These are phyloP conservation scores for Cicer pinnatifidum DNA, from an alignment of 306 rosid genomes.

Conservation along the genomic window DNA sequence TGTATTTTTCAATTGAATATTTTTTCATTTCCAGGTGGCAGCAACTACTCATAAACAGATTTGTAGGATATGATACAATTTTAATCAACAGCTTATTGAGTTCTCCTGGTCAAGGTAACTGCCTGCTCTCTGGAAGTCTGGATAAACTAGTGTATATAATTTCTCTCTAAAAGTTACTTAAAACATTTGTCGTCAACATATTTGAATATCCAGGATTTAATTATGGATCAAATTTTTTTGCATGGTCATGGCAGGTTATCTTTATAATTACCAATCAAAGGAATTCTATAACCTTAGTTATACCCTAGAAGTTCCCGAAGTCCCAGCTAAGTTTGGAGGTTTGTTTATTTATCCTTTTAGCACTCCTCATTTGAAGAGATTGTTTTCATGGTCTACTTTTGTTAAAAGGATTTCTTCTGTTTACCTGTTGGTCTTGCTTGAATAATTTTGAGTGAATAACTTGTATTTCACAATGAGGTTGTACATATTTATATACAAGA, in stretches of 20 bases:
- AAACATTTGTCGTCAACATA: conserved; percentile 27
- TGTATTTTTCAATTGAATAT: conserved; percentile 27
- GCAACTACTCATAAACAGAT: conserved; percentile 90
- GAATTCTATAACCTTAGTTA: conserved; percentile 94
- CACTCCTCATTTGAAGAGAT: conserved; percentile 32
- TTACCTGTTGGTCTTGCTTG: conserved; percentile 30
- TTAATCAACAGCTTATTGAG: conserved; percentile 93
- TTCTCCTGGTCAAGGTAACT: conserved; percentile 94
- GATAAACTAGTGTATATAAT: conserved; percentile 24
- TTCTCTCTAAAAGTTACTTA: conserved; percentile 5
- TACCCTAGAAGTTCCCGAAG: conserved; percentile 76
- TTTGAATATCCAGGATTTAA: conserved; percentile 28
- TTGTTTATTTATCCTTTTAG: conserved; percentile 49
- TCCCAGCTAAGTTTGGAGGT: conserved; percentile 98
- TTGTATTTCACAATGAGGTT: neutral
- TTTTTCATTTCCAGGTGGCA: conserved; percentile 85
- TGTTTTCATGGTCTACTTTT: conserved; percentile 32
- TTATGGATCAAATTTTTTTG: conserved; percentile 49
- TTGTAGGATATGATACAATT: conserved; percentile 98
- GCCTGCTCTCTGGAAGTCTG: conserved; percentile 27
- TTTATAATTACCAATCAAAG: conserved; percentile 82
- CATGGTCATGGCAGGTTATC: conserved; percentile 71
- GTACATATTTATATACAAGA: neutral
- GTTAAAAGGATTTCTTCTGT: conserved; percentile 20
- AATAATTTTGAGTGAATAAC: conserved; percentile 3